These are phyloP conservation scores for Ophiostoma perfectum DNA, from an alignment of 2,329 filamentous ascomycete genomes.

Conservation along the genomic window DNA sequence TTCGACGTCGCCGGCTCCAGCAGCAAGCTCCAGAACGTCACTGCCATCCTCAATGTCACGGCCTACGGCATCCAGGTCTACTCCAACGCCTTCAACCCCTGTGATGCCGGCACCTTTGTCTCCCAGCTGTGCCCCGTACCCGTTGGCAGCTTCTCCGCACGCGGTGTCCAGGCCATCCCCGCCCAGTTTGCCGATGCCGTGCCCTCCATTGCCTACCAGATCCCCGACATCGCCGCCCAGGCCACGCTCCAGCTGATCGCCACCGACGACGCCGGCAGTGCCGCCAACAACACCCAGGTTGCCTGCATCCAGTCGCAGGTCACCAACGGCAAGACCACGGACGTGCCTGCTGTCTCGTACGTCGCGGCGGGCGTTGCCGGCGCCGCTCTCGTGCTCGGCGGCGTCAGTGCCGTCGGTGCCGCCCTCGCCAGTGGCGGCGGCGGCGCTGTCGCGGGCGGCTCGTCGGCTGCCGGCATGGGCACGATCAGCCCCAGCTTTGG, in stretches of 20 bases:
- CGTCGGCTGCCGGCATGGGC: constrained; percentile 47
- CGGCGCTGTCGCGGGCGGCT: constrained; percentile 44
- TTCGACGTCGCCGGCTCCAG: constrained; percentile 83
- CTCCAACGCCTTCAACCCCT: constrained; percentile 76
- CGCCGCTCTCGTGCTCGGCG: constrained; percentile 70
- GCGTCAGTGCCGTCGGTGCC: constrained; percentile 56
- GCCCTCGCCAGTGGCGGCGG: constrained; percentile 44
- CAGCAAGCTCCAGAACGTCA: constrained; percentile 69
- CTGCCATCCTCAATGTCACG: constrained; percentile 65
- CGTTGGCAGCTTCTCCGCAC: constrained; percentile 64
- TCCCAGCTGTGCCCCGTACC: constrained; percentile 83
- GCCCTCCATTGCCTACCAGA: constrained; percentile 78
- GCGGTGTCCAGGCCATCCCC: constrained; percentile 67
- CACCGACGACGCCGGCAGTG: constrained; percentile 40
- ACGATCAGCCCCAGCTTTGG: constrained; percentile 76
- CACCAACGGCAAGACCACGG: constrained; percentile 79
- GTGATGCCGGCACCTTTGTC: constrained; percentile 60
- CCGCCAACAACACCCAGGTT: constrained; percentile 39
- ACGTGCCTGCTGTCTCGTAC: constrained; percentile 71
- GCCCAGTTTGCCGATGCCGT: constrained; percentile 66
- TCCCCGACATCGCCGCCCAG: constrained; percentile 84
- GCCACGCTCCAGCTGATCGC: constrained; percentile 72
- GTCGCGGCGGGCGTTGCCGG: constrained; percentile 78
- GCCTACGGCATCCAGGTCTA: constrained; percentile 84
- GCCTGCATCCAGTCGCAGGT: constrained; percentile 80